phyloP scores from a whole-genome alignment of 495 filamentous ascomycete species.

The Friedmanniomyces simplex region DNA sequence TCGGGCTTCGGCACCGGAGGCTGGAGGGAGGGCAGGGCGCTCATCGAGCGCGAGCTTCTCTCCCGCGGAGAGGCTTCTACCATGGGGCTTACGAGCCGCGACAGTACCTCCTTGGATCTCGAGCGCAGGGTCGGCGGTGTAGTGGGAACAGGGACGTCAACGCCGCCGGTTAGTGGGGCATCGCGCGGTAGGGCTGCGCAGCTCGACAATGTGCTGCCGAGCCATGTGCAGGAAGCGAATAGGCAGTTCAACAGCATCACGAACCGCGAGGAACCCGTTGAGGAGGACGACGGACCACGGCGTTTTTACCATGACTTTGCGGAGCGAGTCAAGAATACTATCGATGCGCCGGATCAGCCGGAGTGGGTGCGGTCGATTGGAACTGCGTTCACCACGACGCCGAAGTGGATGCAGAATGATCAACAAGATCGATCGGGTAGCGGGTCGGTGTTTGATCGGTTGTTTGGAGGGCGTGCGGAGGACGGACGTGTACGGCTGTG shows the following conservation, averaged over 20 bases:
- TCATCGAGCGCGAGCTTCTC: conserved; percentile 76
- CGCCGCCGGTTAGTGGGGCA: background rate
- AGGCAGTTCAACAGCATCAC: conserved; percentile 20
- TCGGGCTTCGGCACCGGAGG: conserved; percentile 63
- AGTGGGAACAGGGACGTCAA: conserved; percentile 8
- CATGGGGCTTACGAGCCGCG: conserved; percentile 40
- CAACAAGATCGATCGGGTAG: conserved; percentile 30
- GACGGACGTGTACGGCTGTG: conserved; percentile 38
- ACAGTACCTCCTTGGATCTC: conserved; percentile 19
- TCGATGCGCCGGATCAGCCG: conserved; percentile 73
- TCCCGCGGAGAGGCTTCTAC: background rate
- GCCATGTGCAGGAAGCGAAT: conserved; percentile 6
- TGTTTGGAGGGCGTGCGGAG: conserved; percentile 46
- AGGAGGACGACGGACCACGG: conserved; percentile 52
- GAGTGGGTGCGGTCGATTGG: conserved; percentile 63
- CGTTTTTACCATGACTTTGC: conserved; percentile 68
- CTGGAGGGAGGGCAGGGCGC: conserved; percentile 87
- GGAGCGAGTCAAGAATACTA: conserved; percentile 79
- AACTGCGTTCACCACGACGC: conserved; percentile 54
- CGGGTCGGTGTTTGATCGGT: conserved; percentile 35
- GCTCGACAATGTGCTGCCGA: background rate
- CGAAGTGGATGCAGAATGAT: conserved; percentile 71
- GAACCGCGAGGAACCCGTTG: conserved; percentile 33
- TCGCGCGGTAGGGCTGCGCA: background rate
- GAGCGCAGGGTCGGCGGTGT: conserved; percentile 20